A percentile compares a stretch with the other conserved stretches of the same genome.
Evolutionary conservation across 108 stramenopile species (phyloP).

Genomic region (Asterionellopsis glacialis): DNA sequence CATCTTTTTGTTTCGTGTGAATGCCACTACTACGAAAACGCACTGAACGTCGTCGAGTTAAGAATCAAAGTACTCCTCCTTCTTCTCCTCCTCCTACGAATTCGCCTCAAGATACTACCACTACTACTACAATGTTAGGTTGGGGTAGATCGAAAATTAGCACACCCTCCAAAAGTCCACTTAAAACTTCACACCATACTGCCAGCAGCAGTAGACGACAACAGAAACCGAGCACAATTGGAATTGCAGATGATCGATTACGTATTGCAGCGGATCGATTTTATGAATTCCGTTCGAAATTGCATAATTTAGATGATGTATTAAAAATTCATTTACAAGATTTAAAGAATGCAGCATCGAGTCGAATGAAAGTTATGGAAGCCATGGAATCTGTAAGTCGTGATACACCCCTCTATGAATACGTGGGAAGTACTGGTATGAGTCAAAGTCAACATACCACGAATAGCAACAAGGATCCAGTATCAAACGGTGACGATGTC

Average conservation of each 20-base stretch:
- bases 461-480: neutral
- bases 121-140: too few species aligned
- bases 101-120: too few species aligned
- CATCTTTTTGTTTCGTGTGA: too few species aligned
- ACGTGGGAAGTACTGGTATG: neutral
- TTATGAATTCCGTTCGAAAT: neutral
- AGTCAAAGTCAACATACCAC: neutral
- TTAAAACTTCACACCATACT: too few species aligned
- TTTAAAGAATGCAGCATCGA: neutral
- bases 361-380: neutral
- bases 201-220: too few species aligned
- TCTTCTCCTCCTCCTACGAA: too few species aligned
- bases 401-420: neutral
- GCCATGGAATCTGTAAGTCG: neutral
- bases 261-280: constrained; percentile 1
- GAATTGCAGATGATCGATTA: neutral
- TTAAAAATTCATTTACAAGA: neutral
- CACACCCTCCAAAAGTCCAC: too few species aligned
- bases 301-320: neutral
- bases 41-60: too few species aligned
- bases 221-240: too few species aligned
- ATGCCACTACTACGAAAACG: too few species aligned
- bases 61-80: too few species aligned
- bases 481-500: neutral
- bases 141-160: too few species aligned